phyloP scores from a whole-genome alignment of 2,329 filamentous ascomycete genomes.

The Teratosphaeria nubilosa region DNA sequence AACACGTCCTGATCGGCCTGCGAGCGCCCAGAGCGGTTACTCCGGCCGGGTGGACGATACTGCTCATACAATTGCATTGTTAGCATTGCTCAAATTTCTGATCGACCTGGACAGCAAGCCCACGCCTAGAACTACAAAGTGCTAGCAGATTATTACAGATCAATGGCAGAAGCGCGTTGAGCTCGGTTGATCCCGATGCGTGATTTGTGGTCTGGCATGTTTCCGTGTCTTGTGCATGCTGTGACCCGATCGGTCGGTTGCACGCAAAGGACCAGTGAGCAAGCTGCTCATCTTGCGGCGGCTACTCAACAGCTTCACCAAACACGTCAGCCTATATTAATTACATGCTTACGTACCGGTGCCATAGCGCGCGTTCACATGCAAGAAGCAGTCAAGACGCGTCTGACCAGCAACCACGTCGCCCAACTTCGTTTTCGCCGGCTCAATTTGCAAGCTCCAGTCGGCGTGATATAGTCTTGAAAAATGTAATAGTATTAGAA shows the following conservation, averaged over 20 bases:
- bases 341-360: background rate
- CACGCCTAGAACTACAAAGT: background rate
- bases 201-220: background rate
- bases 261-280: background rate
- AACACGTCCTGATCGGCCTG: constrained; percentile 52
- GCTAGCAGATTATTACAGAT: background rate
- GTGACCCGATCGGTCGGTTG: background rate
- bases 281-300: background rate
- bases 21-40: constrained; percentile 41
- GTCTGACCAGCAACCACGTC: background rate
- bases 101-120: background rate
- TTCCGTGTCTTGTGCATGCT: background rate
- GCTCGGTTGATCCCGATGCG: background rate
- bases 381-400: background rate
- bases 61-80: constrained; percentile 22
- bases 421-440: background rate
- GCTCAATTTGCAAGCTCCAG: background rate
- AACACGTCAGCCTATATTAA: background rate
- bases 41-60: constrained; percentile 48
- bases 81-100: constrained; percentile 1
- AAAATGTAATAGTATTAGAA: background rate
- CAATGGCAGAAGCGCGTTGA: background rate
- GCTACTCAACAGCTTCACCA: background rate
- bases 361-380: background rate
- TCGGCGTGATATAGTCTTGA: background rate